Percentiles rank a stretch among this genome's conserved stretches.
phyloP scores from a whole-genome alignment of 2,329 filamentous ascomycete genomes.

The Hirsutella minnesotensis region DNA sequence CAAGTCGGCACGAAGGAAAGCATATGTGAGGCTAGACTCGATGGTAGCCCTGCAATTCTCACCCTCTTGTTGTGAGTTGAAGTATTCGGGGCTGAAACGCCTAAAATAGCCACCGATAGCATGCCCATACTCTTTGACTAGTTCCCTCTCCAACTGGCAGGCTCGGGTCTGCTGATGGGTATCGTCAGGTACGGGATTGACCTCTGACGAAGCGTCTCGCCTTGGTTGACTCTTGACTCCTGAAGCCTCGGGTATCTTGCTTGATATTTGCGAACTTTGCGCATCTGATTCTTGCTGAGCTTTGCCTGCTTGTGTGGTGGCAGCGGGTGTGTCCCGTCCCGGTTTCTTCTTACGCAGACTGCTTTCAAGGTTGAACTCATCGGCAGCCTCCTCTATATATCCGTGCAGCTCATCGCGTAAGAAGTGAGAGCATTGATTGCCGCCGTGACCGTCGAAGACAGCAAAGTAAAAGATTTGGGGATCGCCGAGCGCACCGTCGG shows the following conservation, averaged over 20 bases:
- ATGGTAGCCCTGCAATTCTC: constrained; percentile 41
- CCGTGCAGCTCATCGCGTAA: constrained; percentile 72
- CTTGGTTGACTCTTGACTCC: neutral
- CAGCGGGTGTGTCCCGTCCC: constrained; percentile 11
- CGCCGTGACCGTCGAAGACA: constrained; percentile 93
- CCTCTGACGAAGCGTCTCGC: constrained; percentile 7
- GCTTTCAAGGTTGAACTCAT: constrained; percentile 65
- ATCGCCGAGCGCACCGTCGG: constrained; percentile 71
- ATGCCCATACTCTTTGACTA: constrained; percentile 68
- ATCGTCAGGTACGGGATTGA: constrained; percentile 32
- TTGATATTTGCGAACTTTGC: too few relatives aligned
- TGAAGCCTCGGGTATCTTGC: too few relatives aligned
- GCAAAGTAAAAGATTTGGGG: constrained; percentile 97
- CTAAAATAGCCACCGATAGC: constrained; percentile 91
- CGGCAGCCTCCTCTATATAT: constrained; percentile 76
- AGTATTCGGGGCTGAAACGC: constrained; percentile 75
- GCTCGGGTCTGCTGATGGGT: constrained; percentile 48
- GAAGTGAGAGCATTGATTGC: constrained; percentile 78
- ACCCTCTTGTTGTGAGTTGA: constrained; percentile 31
- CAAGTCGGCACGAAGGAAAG: constrained; percentile 85
- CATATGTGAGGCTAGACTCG: constrained; percentile 75
- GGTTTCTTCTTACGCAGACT: constrained; percentile 46
- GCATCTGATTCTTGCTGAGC: too few relatives aligned
- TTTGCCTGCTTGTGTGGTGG: constrained; percentile 4
- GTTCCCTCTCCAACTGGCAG: constrained; percentile 53